Base-by-base conservation (phyloP, 1,139 yeast genomes). In the Kazachstania sp. region DNA sequence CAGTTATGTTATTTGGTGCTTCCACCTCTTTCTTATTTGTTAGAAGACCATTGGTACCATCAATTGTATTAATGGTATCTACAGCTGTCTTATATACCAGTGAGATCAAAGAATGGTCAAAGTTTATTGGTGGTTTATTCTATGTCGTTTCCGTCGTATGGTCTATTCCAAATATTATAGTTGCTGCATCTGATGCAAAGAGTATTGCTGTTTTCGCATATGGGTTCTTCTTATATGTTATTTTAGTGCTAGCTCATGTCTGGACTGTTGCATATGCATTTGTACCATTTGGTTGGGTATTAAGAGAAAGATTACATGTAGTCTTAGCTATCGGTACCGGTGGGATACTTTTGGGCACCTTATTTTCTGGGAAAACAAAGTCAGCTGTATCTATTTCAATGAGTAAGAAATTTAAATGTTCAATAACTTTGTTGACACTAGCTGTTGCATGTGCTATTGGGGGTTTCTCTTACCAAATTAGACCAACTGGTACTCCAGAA, bases 181-280 rank as follows among this genome's bases (percentile, higher is more conserved):
- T 75, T 51, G 71, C 78, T 6, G 72, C 78, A 4, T 72, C 79
- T 23, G 74, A 78, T n/a, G 75, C 78, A 61, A 71, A 77, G 52
- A 81, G 87, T 30, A 79, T 80, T 6, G 58, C 71, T 30, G 61
- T 79, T 0, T 84, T 82, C 61, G 77, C 80, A 12, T 51, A 80
- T 5, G 83, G 82, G 0, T 74, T 81, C 47, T 64, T 83, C 15
- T 61, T 79, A 47, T 71, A 78, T 51, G 69, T 83, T 41, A 51
- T 85, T 5, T 65, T 85, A 39, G 70, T 80, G 15, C 73, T 92
- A 52, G 92, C 86, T 13, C 92, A 90, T 66, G 95, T 92, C 44
- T 92, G 97, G 97, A 81, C 85, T 46, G 98, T 92, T 38, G 98
- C 98, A 0, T 92, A 92, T 65, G 98, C 98, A 0, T 92, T 92